Base-by-base conservation (phyloP, 306 rosid species). In the Leucaena leucocephala region DNA sequence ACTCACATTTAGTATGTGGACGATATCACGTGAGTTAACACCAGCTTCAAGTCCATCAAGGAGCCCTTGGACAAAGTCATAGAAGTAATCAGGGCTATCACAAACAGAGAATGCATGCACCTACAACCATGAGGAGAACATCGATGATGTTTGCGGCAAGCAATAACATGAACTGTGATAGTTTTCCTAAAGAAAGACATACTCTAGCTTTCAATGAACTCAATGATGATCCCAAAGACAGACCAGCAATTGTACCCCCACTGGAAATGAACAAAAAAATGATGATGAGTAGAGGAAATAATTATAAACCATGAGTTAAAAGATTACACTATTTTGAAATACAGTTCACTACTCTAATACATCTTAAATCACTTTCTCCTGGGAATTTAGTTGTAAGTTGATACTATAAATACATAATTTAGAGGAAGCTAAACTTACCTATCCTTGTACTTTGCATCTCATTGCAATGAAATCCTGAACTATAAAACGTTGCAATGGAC, bases 201-300 rank as follows among this genome's bases (percentile, higher is more conserved):
- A 95, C 98, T 89, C 91, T 95, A 78, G 98, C 91, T 81, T 92
- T 84, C 89, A 95, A 79, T 21, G 93, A 79, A 83, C 98, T 92
- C 85, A 92, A 78, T 78, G 85, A 83, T 36, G 97, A 95, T 71
- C 91, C 98, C 72, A 92, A 76, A 57, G 96, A 84, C 80, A 95
- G 89, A 82, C 98, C 98, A 78, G 97, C 94, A 86, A 90, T 73
- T 85, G 98, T 86, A 79, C 94, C 98, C 69, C 98, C 98, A 80
- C 98, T 95, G 87, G 15, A 81, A 79, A 75, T 78, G 50, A 75
- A 74, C 33, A 80, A 76, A 82, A 46, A 27, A 33, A 45, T 17
- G 75, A 57, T 70, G 76, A 75, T 59, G 50, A 72, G 61, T 36
- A n/a, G 82, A 76, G 19, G 34, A 64, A 80, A 81, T 15, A 58